Base-by-base conservation (phyloP, 805 yeast genomes). In the Metschnikowia colocasiae region DNA sequence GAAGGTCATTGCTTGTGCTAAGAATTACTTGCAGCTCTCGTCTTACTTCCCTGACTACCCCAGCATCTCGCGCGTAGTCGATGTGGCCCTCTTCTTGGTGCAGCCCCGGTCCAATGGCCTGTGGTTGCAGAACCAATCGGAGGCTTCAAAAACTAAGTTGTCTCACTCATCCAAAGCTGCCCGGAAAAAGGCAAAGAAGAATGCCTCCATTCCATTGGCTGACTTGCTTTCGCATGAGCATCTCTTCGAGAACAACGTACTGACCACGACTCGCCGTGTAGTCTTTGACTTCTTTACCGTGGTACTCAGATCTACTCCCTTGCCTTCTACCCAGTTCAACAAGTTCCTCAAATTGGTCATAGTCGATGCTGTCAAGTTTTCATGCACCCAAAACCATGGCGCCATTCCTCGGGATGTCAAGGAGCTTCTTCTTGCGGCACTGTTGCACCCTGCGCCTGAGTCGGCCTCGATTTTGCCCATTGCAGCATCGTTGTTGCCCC, bases 391-490 rank as follows among this genome's bases (percentile, higher is more conserved):
- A 23, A 46, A 49, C 15, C 59, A 64, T 34, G 55, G 51, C 15
- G 32, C 43, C 6, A 59, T 69, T 27, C 63, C 74, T 1, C 29
- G 26, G 33, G 74, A 72, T 19, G 60, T 82, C 20, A 55, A 50
- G 29, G 38, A 53, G 3, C 53, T 71, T 23, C 66, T 87, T 30
- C 73, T 81, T 42, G 63, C 75, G 3, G 65, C 86, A n/a, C 78
- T 87, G 2, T 56, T 87, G 34, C 80, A 76, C 59, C 96, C 96
- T 2, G 87, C 85, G 4, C 69, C 71, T 33, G 83, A 82, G 43
- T 74, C 77, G 34, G 75, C 78, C 35, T 82, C 89, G 12, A 72
- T 87, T 26, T 69, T 87, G 50, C 96, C 97, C 7, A 80, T 91
- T 48, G 83, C 85, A 1, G 63, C 80, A 10, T 66, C 71, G 2